Evolutionary conservation across 768 basidiomycete genomes (phyloP).

Genomic region (Ramaria sp.): DNA sequence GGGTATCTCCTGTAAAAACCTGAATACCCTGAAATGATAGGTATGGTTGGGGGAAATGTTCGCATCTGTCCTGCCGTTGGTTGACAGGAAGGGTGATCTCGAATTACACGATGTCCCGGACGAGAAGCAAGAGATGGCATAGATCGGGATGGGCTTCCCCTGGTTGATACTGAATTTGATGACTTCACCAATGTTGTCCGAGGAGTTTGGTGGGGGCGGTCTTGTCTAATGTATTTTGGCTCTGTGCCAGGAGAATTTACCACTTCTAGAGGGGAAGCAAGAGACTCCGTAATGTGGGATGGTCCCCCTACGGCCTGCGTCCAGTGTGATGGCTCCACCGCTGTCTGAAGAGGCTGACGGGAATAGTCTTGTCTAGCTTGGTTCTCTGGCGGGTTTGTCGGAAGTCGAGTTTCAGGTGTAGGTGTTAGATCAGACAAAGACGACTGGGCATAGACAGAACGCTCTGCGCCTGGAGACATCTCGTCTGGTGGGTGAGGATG

Average conservation of each 20-base stretch:
- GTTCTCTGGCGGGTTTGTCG: background rate
- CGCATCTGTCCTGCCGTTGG: background rate
- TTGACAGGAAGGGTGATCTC: background rate
- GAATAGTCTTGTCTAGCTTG: background rate
- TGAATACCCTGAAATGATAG: constrained; percentile 4
- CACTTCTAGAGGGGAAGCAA: too few species aligned
- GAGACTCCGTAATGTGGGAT: too few species aligned
- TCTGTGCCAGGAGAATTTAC: too few species aligned
- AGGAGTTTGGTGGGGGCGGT: background rate
- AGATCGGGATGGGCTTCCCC: background rate
- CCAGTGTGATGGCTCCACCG: too few species aligned
- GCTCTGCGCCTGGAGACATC: background rate
- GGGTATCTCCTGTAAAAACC: constrained; percentile 7
- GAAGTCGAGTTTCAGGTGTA: background rate
- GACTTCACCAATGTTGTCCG: background rate
- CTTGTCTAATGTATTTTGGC: background rate
- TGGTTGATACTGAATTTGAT: background rate
- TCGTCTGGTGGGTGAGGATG: background rate
- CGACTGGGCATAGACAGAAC: background rate
- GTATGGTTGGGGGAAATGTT: background rate
- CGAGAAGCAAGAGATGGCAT: background rate
- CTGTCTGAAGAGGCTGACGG: too few species aligned
- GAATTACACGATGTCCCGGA: constrained; percentile 1
- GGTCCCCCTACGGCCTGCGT: too few species aligned
- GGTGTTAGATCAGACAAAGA: background rate